Percentiles rank a stretch among this genome's conserved stretches.
phyloP scores from a whole-genome alignment of 345 rosid species.

The Eucalyptus paniculata region DNA sequence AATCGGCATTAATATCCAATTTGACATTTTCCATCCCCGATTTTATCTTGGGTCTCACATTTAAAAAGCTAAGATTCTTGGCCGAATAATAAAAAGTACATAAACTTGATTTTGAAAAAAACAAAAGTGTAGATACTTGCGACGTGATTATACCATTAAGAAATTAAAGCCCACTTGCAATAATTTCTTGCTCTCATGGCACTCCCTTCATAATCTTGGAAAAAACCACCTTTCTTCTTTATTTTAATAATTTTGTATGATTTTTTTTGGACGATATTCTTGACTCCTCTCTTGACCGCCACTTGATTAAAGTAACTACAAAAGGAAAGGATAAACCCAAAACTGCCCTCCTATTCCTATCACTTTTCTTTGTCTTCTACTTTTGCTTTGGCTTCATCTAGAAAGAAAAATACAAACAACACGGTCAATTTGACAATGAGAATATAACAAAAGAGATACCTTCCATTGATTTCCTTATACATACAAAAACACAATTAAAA shows the following conservation, averaged over 20 bases:
- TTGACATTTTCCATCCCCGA: neutral
- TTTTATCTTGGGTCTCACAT: neutral
- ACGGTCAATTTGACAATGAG: neutral
- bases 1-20: neutral
- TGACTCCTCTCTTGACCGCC: constrained; percentile 3
- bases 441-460: neutral
- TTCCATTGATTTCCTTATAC: neutral
- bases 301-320: neutral
- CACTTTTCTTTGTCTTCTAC: neutral
- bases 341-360: neutral
- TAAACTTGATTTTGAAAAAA: neutral
- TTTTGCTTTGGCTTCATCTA: neutral
- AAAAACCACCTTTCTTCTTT: neutral
- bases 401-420: neutral
- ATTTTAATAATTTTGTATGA: neutral
- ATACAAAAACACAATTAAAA: neutral
- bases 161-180: neutral
- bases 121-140: neutral
- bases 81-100: neutral
- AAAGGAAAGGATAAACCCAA: neutral
- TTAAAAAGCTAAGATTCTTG: neutral
- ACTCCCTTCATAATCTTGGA: neutral
- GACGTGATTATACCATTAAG: neutral
- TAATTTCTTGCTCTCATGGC: neutral
- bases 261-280: constrained; percentile 3